Evolutionary conservation across 2,329 filamentous ascomycete species (phyloP).

Genomic region (Fusarium oligoseptatum): DNA sequence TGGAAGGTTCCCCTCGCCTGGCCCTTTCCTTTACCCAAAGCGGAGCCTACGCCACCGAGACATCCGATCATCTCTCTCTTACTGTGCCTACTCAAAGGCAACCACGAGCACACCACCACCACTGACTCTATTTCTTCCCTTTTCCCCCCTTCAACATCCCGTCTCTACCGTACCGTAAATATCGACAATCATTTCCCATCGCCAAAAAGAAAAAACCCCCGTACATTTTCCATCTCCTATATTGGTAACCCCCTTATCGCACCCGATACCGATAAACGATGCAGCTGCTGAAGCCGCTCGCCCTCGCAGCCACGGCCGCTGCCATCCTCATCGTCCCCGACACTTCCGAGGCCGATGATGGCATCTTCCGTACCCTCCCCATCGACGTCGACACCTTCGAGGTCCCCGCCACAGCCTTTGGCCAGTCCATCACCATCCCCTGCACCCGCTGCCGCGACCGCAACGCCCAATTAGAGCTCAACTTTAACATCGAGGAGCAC

Average conservation of each 20-base stretch:
- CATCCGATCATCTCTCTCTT: conserved; percentile 33
- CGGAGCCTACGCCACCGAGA: conserved; percentile 37
- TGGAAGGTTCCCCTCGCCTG: conserved; percentile 4
- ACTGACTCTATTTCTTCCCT: conserved; percentile 1
- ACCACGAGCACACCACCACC: conserved; percentile 25
- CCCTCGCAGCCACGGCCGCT: conserved; percentile 51
- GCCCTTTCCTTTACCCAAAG: conserved; percentile 26
- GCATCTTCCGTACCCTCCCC: conserved; percentile 58
- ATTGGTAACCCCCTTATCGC: neutral
- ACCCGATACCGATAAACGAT: conserved; percentile 38
- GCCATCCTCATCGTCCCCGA: conserved; percentile 69
- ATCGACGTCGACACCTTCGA: conserved; percentile 53
- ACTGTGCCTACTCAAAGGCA: conserved; percentile 1
- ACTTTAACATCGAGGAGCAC: conserved; percentile 64
- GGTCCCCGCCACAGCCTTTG: conserved; percentile 50
- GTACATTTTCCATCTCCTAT: neutral
- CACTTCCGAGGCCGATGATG: conserved; percentile 57
- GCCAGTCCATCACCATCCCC: conserved; percentile 61
- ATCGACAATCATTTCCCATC: neutral
- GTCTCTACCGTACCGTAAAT: conserved; percentile 16
- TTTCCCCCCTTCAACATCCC: conserved; percentile 2
- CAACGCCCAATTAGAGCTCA: conserved; percentile 63
- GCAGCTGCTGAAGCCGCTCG: conserved; percentile 51
- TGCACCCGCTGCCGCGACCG: conserved; percentile 67
- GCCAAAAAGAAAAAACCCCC: neutral